phyloP scores from a whole-genome alignment of 2,329 filamentous ascomycete genomes.

The Colletotrichum filicis region DNA sequence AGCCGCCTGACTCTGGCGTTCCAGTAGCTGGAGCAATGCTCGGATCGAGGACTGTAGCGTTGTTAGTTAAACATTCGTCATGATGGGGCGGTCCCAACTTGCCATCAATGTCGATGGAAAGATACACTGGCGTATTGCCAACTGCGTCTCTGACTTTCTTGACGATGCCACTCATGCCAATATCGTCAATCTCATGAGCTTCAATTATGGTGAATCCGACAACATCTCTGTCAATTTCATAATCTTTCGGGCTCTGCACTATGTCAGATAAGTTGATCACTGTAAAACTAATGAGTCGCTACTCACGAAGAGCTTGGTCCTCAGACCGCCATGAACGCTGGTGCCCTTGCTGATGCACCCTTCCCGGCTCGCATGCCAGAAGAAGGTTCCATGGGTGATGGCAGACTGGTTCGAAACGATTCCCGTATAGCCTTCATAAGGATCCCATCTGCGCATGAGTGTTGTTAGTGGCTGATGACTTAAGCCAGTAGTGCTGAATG shows the following conservation, averaged over 20 bases:
- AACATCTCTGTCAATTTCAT: neutral
- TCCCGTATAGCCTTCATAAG: neutral
- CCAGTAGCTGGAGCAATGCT: neutral
- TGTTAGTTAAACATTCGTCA: neutral
- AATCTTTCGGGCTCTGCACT: neutral
- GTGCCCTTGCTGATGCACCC: constrained; percentile 79
- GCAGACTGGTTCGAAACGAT: constrained; percentile 45
- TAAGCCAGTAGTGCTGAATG: neutral
- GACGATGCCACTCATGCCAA: constrained; percentile 78
- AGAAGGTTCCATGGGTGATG: constrained; percentile 91
- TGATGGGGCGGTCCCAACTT: neutral
- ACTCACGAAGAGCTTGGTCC: constrained; percentile 59
- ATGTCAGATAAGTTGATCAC: neutral
- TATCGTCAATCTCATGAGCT: constrained; percentile 88
- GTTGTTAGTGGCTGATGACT: neutral
- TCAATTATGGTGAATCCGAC: constrained; percentile 58
- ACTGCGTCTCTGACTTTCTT: constrained; percentile 70
- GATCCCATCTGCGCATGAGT: neutral
- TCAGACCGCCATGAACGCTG: constrained; percentile 82
- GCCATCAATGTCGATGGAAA: neutral
- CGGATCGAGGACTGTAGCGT: neutral
- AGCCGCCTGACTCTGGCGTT: neutral
- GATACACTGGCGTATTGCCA: neutral
- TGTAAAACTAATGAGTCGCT: neutral
- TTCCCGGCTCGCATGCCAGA: constrained; percentile 86